Evolutionary conservation across 2,329 filamentous ascomycete genomes (phyloP), one percentile per base, ranked within the genome.

Genomic region (Alternaria triticimaculans): DNA sequence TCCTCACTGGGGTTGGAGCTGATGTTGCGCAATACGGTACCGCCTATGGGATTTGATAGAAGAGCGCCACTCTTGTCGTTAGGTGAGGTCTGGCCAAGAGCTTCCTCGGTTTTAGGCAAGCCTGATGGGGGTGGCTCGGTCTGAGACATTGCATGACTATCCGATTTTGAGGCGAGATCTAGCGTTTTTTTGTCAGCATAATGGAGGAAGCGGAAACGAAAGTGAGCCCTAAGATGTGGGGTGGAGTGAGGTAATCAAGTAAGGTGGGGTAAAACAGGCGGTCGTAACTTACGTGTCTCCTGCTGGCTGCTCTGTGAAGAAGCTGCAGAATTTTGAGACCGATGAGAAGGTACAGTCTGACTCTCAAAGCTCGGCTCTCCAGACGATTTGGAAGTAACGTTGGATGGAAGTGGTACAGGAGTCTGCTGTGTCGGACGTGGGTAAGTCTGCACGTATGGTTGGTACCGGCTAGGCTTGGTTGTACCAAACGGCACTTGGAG

Each of bases 401-500:
- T 37, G 3, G 49, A 26, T 12, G 60, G 30, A 46, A 57, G 50
- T 37, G 60, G 30, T 43, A 48, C 20, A 28, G 50, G 26, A 15
- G 60, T 57, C 18, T 58, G 60, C 25, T 9, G 59, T n/a, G 51
- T 48, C 11, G 59, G 59, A 8, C 44, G n/a, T 9, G 59, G 45
- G 43, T 45, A 50, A 23, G 45, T 26, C 8, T 59, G 51, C 43
- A 33, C 41, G 18, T 28, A 9, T 43, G 30, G 18, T 37, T 56
- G 45, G 18, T 54, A 26, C 11, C 50, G 25, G 50, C 33, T 45
- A 37, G 58, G 55, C 10, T 48, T 43, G 6, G 10, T 41, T 6
- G 55, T 28, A 11, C 48, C 58, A 20, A 62, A 68, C 2, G 66
- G 53, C 5, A 64, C 61, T 37, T 64, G 59, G 18, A 55, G 58